Conservation (phyloP, 2,329 filamentous ascomycete species). For the Ophiostoma sp. region DNA sequence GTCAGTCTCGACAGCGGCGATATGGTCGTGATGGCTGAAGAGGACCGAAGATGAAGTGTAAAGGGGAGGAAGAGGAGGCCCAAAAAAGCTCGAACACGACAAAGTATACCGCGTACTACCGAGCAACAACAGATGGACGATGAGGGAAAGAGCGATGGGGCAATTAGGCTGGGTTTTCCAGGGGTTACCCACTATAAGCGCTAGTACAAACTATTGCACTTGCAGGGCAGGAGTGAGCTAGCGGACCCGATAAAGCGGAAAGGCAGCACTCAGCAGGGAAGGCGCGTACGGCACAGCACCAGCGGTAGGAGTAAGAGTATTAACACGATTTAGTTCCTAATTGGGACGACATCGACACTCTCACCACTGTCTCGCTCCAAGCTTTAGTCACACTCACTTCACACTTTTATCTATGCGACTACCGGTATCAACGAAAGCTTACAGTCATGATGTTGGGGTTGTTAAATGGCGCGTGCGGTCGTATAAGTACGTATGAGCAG, state of each 20-base stretch:
- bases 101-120: not conserved
- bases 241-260: not conserved
- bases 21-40: conserved; percentile 5
- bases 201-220: not conserved
- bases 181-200: not conserved
- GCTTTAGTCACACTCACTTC: too few relatives aligned
- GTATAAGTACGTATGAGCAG: not conserved
- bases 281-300: too few relatives aligned
- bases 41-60: not conserved
- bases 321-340: too few relatives aligned
- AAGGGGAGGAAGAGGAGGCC: not conserved
- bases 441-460: too few relatives aligned
- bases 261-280: conserved; percentile 5
- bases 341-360: too few relatives aligned
- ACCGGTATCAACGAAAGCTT: too few relatives aligned
- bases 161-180: not conserved
- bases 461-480: too few relatives aligned
- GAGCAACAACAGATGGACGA: too few relatives aligned
- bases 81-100: conserved; percentile 4
- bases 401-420: too few relatives aligned
- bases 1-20: not conserved
- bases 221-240: not conserved
- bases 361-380: too few relatives aligned
- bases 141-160: conserved; percentile 1
- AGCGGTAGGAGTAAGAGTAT: too few relatives aligned